Base-by-base conservation (phyloP, 2,329 filamentous ascomycete genomes). In the Fusarium chuoi region DNA sequence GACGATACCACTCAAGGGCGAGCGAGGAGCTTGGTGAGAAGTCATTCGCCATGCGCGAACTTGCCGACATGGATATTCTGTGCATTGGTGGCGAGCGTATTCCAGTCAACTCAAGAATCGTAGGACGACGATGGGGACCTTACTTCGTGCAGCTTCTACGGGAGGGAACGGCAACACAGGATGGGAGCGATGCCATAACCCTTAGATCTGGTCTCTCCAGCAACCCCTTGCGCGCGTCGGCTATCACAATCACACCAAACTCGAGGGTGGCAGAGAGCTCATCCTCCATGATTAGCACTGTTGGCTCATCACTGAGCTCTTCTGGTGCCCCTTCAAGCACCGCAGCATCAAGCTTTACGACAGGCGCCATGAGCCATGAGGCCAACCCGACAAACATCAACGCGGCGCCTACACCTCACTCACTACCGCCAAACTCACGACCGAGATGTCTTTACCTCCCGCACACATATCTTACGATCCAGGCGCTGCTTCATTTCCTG, bases 1-100 rank as follows among this genome's bases (percentile, higher is more conserved):
- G 95, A 8, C 89, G 95, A 24, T 89, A 88, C 39, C 89, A 97
- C 74, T 94, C 92, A 15, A 87, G 89, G 39, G 93, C 93, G 18
- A 95, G 95, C 3, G 92, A 97, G 77, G 94, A 97, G 70, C 86
- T 99, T 20, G 96, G 96, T 10, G 92, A 94, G 74, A 90, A 94
- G 81, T 93, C 94, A 1, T 85, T 98, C 71, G 88, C 88, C 3
- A 86, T 97, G 80, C 90, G 91, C n/a, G 96, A 98, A 82, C 86
- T 99, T 63, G 89, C 94, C 6, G 96, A 99, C 78, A 99, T 99
- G 96, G 96, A 98, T 79, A 94, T 99, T 66, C 87, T 98, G 35
- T 96, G 96, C 59, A 92, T 98, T 46, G 93, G 93, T 26, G 96
- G 96, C 28, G 96, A 98, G 80, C 90, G 95, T 24, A 94, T 98